Conservation (phyloP, 2,329 filamentous ascomycete species). For the Aspergillus piperis region DNA sequence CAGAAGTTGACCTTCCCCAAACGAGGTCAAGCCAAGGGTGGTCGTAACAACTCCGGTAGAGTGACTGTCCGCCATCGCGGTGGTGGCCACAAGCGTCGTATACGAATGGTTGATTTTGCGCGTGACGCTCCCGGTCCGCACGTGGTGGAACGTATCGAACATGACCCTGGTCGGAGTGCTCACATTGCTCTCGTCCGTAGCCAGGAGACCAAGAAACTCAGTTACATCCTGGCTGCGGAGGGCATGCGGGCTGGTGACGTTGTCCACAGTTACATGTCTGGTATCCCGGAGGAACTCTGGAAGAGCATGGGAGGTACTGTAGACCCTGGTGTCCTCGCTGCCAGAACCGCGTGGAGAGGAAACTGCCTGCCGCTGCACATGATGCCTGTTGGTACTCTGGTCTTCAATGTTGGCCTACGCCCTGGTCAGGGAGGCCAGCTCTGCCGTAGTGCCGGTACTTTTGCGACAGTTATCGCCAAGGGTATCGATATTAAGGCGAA, state of each 20-base stretch:
- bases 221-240: constrained; percentile 93
- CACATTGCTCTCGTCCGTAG: constrained; percentile 87
- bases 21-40: constrained; percentile 89
- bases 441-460: constrained; percentile 91
- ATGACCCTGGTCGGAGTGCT: constrained; percentile 88
- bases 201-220: constrained; percentile 71
- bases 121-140: constrained; percentile 79
- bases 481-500: constrained; percentile 65
- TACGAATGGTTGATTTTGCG: constrained; percentile 87
- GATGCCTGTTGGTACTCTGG: constrained; percentile 89
- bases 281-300: constrained; percentile 83
- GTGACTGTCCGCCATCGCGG: constrained; percentile 90
- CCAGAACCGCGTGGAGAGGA: constrained; percentile 88
- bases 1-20: constrained; percentile 84
- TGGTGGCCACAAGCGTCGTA: constrained; percentile 87
- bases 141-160: constrained; percentile 88
- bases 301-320: constrained; percentile 89
- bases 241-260: constrained; percentile 89
- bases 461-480: constrained; percentile 84
- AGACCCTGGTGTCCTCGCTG: constrained; percentile 93
- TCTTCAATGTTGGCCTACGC: constrained; percentile 83
- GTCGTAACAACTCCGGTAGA: constrained; percentile 81
- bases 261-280: constrained; percentile 86
- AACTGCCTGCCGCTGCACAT: constrained; percentile 96
- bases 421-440: constrained; percentile 77